A percentile compares a stretch with the other conserved stretches of the same genome.
phyloP scores from a whole-genome alignment of 805 yeast genomes.

The Phaffomyces opuntiae region DNA sequence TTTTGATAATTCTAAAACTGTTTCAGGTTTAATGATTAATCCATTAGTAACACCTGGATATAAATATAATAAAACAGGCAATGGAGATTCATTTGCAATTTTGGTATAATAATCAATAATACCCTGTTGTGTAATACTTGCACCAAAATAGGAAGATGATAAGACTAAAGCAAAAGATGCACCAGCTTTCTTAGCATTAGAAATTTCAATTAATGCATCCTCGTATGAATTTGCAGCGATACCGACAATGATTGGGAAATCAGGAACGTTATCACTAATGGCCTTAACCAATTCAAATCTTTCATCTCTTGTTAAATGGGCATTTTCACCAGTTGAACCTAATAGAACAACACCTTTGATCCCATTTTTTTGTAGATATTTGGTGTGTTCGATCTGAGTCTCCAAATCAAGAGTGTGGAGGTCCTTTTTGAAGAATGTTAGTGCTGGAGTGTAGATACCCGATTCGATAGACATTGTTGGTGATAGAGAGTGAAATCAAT shows the following conservation, averaged over 20 bases:
- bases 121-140: conserved; percentile 38
- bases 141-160: conserved; percentile 43
- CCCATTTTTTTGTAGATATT: conserved; percentile 35
- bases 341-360: conserved; percentile 41
- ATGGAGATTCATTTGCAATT: conserved; percentile 31
- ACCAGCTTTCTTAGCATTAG: conserved; percentile 30
- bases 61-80: conserved; percentile 36
- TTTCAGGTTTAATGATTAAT: conserved; percentile 27
- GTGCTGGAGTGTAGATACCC: conserved; percentile 47
- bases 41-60: conserved; percentile 40
- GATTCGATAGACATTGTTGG: conserved; percentile 22
- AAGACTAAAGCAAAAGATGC: conserved; percentile 35
- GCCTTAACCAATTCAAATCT: conserved; percentile 29
- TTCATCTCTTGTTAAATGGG: conserved; percentile 41
- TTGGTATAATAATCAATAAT: conserved; percentile 35
- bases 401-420: conserved; percentile 34
- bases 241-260: conserved; percentile 41
- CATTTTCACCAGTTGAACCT: conserved; percentile 53
- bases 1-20: conserved; percentile 28
- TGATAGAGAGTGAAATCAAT: no score
- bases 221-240: conserved; percentile 38
- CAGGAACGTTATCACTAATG: conserved; percentile 32
- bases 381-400: conserved; percentile 39
- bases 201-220: conserved; percentile 37
- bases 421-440: conserved; percentile 44